phyloP scores from a whole-genome alignment of 805 yeast genomes.

The Alloascoidea africana region DNA sequence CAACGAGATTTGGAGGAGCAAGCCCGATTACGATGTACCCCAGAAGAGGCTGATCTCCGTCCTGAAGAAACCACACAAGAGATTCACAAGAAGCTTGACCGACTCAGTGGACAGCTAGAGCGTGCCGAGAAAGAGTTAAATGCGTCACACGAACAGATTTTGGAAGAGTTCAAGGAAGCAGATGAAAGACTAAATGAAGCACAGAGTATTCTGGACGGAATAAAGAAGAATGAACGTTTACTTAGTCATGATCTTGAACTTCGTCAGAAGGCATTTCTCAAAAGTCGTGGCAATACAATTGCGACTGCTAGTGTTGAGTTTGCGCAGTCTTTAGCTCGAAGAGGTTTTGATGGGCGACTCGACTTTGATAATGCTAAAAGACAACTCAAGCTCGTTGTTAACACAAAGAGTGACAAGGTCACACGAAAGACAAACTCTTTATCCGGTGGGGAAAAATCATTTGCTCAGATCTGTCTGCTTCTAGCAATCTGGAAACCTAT shows the following conservation, averaged over 20 bases:
- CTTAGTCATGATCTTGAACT: background rate
- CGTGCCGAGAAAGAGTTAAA: background rate
- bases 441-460: conserved; percentile 96
- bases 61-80: background rate
- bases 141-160: conserved; percentile 1
- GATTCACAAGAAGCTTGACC: background rate
- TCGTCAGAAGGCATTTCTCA: background rate
- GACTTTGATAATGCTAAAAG: conserved; percentile 40
- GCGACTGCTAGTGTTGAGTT: background rate
- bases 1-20: background rate
- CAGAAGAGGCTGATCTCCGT: too few species aligned
- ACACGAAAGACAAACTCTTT: conserved; percentile 65
- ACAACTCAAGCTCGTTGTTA: conserved; percentile 40
- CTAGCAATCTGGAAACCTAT: conserved; percentile 88
- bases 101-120: background rate
- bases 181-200: background rate
- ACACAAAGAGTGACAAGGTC: conserved; percentile 34
- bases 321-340: background rate
- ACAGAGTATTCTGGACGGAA: background rate
- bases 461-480: conserved; percentile 76
- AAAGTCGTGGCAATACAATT: background rate
- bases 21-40: background rate
- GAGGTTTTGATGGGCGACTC: conserved; percentile 66
- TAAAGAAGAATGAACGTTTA: background rate
- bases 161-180: background rate